phyloP scores from a whole-genome alignment of 345 rosid genomes.

The Jatropha curcas region DNA sequence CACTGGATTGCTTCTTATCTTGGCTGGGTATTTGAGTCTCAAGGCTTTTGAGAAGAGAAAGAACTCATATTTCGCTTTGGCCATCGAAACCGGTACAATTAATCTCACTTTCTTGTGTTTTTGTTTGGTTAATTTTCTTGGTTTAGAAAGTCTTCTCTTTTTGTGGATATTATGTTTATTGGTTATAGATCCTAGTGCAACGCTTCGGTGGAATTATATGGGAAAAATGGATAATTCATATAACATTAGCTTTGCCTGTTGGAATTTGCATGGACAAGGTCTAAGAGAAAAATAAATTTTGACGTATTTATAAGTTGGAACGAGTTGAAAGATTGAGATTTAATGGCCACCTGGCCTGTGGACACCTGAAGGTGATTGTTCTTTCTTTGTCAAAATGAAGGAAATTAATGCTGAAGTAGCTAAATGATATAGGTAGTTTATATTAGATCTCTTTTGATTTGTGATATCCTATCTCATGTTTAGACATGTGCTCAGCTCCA shows the following conservation, averaged over 20 bases:
- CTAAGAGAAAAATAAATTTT: background rate
- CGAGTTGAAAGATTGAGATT: background rate
- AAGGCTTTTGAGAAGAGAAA: slow-evolving; percentile 75
- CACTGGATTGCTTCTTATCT: slow-evolving; percentile 68
- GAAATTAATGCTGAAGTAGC: background rate
- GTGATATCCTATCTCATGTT: background rate
- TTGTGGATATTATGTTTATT: background rate
- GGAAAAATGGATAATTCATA: background rate
- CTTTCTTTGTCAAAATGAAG: background rate
- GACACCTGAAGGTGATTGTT: background rate
- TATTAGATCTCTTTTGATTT: background rate
- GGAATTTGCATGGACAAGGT: background rate
- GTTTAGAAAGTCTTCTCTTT: background rate
- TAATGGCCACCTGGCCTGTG: background rate
- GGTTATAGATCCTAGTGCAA: background rate
- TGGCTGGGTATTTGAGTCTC: slow-evolving; percentile 83
- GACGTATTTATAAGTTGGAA: background rate
- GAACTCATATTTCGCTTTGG: slow-evolving; percentile 59
- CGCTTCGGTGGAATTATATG: background rate
- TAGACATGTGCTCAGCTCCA: background rate
- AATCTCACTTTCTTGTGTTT: background rate
- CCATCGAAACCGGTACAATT: slow-evolving; percentile 68
- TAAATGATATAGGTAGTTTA: background rate
- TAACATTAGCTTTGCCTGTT: background rate
- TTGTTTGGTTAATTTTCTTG: background rate